Evolutionary conservation across 225 moss, liverwort and hornwort genomes (phyloP).

Genomic region (Polytrichum commune): DNA sequence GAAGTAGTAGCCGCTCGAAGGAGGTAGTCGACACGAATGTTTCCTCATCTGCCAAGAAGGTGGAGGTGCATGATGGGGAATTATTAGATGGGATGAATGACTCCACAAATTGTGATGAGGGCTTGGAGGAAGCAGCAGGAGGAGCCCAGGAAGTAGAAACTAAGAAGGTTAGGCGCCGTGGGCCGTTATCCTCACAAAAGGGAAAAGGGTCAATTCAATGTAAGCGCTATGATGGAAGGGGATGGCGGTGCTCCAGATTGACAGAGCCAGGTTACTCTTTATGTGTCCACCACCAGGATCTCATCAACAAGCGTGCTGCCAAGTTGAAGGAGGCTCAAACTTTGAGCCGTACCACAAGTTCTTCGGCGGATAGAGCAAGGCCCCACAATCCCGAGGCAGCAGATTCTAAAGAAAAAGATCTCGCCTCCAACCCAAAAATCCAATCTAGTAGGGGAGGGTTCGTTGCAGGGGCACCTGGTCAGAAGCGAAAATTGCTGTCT

Average conservation of each 20-base stretch:
- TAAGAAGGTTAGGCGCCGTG: conserved; percentile 7
- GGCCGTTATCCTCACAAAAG: conserved; percentile 5
- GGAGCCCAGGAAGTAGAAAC: not conserved
- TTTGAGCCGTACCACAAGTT: not conserved
- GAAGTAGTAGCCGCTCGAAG: conserved; percentile 11
- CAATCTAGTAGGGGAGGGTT: not conserved
- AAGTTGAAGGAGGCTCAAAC: conserved; percentile 10
- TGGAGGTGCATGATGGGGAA: not conserved
- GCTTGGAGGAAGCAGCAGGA: not conserved
- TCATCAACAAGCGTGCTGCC: conserved; percentile 30
- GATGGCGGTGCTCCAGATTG: conserved; percentile 48
- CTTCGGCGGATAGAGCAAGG: not conserved
- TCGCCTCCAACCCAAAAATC: not conserved
- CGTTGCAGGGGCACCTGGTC: not conserved
- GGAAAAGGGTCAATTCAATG: conserved; percentile 18
- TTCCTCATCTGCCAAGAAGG: not conserved
- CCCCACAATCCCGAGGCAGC: not conserved
- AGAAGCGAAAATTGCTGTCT: conserved; percentile 8
- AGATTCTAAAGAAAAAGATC: not conserved
- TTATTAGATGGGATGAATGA: no score
- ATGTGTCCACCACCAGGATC: conserved; percentile 38
- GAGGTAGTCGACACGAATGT: not conserved
- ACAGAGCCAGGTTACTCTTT: conserved; percentile 31
- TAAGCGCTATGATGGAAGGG: conserved; percentile 56
- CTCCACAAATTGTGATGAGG: not conserved